Percentiles rank a stretch among this genome's conserved stretches.
phyloP scores from a whole-genome alignment of 352 stramenopile genomes.

The Phytophthora palmivora region DNA sequence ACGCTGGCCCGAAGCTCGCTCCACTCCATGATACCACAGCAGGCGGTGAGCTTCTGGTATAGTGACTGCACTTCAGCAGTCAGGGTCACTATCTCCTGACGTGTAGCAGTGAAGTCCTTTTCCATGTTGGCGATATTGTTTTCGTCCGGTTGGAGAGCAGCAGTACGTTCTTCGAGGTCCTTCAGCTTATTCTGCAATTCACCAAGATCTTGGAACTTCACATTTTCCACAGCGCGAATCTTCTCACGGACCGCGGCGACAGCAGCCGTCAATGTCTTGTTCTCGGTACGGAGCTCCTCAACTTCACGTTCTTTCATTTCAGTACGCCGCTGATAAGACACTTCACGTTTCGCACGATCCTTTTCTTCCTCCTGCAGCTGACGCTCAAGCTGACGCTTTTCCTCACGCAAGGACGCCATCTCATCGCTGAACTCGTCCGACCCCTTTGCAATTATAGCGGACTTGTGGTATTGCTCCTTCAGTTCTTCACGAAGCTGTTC shows the following conservation, averaged over 20 bases:
- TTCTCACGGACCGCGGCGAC: slow-evolving; percentile 50
- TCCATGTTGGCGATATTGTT: slow-evolving; percentile 42
- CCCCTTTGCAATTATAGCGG: slow-evolving; percentile 43
- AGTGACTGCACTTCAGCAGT: slow-evolving; percentile 56
- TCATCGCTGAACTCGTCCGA: slow-evolving; percentile 59
- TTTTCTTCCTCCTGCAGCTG: slow-evolving; percentile 43
- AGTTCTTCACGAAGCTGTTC: slow-evolving; percentile 50
- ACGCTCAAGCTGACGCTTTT: slow-evolving; percentile 50
- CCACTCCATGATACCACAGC: slow-evolving; percentile 68
- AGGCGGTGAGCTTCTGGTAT: slow-evolving; percentile 61
- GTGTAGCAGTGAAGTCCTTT: slow-evolving; percentile 49
- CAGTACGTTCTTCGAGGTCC: slow-evolving; percentile 49
- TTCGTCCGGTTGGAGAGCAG: slow-evolving; percentile 43
- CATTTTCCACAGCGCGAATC: slow-evolving; percentile 49
- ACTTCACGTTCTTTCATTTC: slow-evolving; percentile 57
- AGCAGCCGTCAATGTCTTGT: slow-evolving; percentile 43
- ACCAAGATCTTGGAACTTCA: slow-evolving; percentile 51
- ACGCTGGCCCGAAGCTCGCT: slow-evolving; percentile 58
- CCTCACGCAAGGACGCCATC: slow-evolving; percentile 45
- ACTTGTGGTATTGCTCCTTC: slow-evolving; percentile 57
- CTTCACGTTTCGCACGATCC: slow-evolving; percentile 50
- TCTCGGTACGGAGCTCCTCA: slow-evolving; percentile 49
- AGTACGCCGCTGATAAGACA: slow-evolving; percentile 45
- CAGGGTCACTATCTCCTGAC: slow-evolving; percentile 53
- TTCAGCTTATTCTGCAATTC: slow-evolving; percentile 42